Conservation (phyloP, 805 yeast species). For the Yamadazyma phyllophila region DNA sequence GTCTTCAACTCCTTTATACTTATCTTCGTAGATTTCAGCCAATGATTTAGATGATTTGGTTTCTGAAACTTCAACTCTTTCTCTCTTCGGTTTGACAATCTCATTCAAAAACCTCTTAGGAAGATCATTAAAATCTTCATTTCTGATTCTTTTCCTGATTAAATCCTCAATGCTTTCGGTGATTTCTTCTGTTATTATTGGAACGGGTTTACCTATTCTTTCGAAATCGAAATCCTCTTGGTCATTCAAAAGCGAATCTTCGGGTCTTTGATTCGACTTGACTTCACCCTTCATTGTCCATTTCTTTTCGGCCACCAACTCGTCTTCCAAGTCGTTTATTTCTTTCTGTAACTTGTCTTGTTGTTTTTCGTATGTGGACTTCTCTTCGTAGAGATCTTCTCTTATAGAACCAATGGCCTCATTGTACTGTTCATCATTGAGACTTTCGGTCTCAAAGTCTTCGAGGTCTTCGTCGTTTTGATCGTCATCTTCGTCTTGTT, state of each 20-base stretch:
- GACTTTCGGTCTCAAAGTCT: conserved; percentile 24
- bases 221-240: conserved; percentile 75
- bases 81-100: conserved; percentile 47
- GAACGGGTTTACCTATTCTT: conserved; percentile 92
- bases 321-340: conserved; percentile 76
- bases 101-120: conserved; percentile 70
- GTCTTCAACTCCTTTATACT: conserved; percentile 50
- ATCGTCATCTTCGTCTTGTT: conserved; percentile 16
- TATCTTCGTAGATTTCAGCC: conserved; percentile 91
- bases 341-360: conserved; percentile 74
- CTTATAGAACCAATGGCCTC: conserved; percentile 59
- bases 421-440: conserved; percentile 61
- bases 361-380: conserved; percentile 81
- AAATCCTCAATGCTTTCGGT: conserved; percentile 87
- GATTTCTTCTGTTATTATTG: conserved; percentile 85
- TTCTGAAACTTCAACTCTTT: conserved; percentile 71
- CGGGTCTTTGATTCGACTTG: conserved; percentile 73
- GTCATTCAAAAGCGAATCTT: conserved; percentile 79
- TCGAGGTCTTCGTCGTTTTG: conserved; percentile 35
- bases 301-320: conserved; percentile 83
- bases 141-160: conserved; percentile 77
- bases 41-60: conserved; percentile 81
- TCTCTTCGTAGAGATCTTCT: conserved; percentile 53
- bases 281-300: conserved; percentile 97
- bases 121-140: conserved; percentile 78